phyloP scores from a whole-genome alignment of 306 rosid genomes.

The Prinsepia uniflora region DNA sequence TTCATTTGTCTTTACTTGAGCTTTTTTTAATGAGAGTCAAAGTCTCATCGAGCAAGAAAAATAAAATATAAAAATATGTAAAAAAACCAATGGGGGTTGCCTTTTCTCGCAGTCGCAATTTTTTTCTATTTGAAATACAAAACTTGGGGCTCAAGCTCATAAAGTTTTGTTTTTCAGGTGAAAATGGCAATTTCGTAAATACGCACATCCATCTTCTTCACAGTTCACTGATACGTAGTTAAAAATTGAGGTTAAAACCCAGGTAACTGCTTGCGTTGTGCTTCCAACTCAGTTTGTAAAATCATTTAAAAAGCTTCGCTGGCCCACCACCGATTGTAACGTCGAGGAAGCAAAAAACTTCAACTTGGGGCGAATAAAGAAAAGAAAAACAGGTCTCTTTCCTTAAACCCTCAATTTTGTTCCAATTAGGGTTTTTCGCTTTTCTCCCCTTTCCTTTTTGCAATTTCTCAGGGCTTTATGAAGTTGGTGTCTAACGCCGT shows the following conservation, averaged over 20 bases:
- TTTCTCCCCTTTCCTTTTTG: background rate
- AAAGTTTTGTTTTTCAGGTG: background rate
- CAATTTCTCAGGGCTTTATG: background rate
- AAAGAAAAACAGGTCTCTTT: constrained; percentile 7
- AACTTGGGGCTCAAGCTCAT: background rate
- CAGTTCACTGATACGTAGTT: no score
- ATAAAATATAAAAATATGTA: no score
- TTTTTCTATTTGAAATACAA: background rate
- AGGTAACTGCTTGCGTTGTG: background rate
- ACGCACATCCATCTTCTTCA: background rate
- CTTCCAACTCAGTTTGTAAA: background rate
- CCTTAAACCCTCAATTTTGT: background rate
- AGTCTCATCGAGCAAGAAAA: no score
- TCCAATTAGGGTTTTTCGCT: constrained; percentile 6
- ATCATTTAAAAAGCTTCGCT: constrained; percentile 2
- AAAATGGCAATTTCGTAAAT: background rate
- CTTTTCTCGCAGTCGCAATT: background rate
- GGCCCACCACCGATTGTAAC: constrained; percentile 19
- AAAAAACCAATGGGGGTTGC: no score
- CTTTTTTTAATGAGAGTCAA: no score
- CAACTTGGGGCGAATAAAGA: background rate
- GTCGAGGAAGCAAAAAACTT: background rate
- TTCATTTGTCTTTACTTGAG: no score
- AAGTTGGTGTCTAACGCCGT: background rate
- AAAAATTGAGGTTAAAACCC: no score